These are phyloP conservation scores for Suillus luteus DNA, from an alignment of 768 basidiomycete genomes.

Conservation along the genomic window DNA sequence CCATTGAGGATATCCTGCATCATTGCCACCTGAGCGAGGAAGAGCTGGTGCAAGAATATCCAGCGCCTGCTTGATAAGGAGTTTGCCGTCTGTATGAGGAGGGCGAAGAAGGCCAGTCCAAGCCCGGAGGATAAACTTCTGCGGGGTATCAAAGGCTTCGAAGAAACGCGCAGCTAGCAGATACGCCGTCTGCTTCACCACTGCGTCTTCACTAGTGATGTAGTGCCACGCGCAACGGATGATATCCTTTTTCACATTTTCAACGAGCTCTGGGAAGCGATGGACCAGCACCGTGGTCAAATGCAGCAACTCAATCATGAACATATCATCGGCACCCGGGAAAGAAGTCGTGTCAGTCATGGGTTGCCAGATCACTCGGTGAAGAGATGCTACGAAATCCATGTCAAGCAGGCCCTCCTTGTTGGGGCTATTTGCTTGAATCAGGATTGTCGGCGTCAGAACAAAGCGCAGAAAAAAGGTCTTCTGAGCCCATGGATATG, in stretches of 20 bases:
- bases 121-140: conserved; percentile 87
- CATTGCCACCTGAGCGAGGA: conserved; percentile 61
- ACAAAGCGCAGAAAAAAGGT: conserved; percentile 78
- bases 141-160: conserved; percentile 82
- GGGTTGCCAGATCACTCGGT: conserved; percentile 80
- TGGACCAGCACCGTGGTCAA: conserved; percentile 89
- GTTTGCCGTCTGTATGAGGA: conserved; percentile 75
- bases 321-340: conserved; percentile 72
- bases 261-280: conserved; percentile 76
- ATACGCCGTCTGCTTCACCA: conserved; percentile 92
- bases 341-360: conserved; percentile 58
- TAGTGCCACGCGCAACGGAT: conserved; percentile 93
- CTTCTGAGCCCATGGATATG: conserved; percentile 74
- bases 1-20: conserved; percentile 71
- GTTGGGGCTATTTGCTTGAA: conserved; percentile 62
- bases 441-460: conserved; percentile 82
- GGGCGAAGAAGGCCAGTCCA: conserved; percentile 89
- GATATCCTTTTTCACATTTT: conserved; percentile 85
- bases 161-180: conserved; percentile 92
- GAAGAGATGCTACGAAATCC: conserved; percentile 69
- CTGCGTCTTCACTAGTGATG: conserved; percentile 81
- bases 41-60: conserved; percentile 85
- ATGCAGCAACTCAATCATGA: conserved; percentile 89
- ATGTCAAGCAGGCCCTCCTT: conserved; percentile 67
- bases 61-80: conserved; percentile 80